A percentile compares a stretch with the other conserved stretches of the same genome.
Conservation (phyloP, 148 eudicot genomes). For the Amaranthus hypochondriacus region DNA sequence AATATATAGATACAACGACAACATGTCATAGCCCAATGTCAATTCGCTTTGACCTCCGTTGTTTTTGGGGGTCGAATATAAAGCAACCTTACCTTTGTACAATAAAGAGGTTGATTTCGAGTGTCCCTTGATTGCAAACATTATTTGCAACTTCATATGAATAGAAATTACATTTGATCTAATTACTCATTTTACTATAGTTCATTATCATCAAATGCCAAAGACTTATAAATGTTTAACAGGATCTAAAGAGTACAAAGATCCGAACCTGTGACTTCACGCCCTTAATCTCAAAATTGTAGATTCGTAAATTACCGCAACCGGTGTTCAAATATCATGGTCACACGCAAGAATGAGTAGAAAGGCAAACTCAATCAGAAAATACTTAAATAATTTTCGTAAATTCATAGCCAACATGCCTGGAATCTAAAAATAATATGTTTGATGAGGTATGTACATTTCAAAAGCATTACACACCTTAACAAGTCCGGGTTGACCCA, state of each 20-base stretch:
- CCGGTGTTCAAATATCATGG: conserved; percentile 24
- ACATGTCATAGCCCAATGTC: no score
- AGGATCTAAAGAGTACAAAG: conserved; percentile 27
- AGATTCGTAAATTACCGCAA: conserved; percentile 18
- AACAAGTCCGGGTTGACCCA: conserved; percentile 69
- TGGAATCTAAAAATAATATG: conserved; percentile 1
- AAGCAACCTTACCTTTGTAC: no score
- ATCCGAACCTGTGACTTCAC: conserved; percentile 35
- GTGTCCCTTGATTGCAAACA: no score
- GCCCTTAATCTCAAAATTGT: conserved; percentile 35
- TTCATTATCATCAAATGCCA: background rate
- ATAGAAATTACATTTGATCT: background rate
- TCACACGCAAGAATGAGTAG: conserved; percentile 21
- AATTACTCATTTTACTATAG: background rate
- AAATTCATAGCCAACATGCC: conserved; percentile 17
- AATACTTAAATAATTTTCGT: conserved; percentile 6
- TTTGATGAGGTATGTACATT: background rate
- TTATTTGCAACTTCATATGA: no score
- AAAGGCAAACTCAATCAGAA: conserved; percentile 29
- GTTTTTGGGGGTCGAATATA: no score
- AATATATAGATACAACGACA: background rate
- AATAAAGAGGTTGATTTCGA: no score
- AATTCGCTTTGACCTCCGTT: no score
- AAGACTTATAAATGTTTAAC: background rate
- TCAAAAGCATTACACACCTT: conserved; percentile 48